A percentile compares a stretch with the other conserved stretches of the same genome.
phyloP scores from a whole-genome alignment of 2,329 filamentous ascomycete genomes.

The Scleromitrula shiraiana region DNA sequence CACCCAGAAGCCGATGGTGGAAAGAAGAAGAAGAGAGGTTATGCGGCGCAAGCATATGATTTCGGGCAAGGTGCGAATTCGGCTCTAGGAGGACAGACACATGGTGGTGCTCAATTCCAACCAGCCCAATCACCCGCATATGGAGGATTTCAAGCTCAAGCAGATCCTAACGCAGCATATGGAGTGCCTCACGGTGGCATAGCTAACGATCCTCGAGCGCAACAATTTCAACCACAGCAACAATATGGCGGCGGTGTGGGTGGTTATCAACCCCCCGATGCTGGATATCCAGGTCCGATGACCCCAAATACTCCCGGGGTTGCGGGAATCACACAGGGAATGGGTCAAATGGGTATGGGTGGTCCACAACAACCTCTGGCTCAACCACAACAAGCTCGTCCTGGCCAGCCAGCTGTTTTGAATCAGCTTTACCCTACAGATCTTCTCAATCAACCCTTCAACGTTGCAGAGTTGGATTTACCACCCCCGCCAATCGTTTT shows the following conservation, averaged over 20 bases:
- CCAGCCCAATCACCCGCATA: slow-evolving; percentile 32
- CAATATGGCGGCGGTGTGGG: slow-evolving; percentile 33
- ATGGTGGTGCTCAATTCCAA: slow-evolving; percentile 41
- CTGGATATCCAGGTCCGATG: slow-evolving; percentile 53
- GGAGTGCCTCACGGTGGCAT: slow-evolving; percentile 25
- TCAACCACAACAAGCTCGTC: slow-evolving; percentile 42
- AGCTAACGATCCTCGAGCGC: slow-evolving; percentile 31
- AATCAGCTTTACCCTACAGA: slow-evolving; percentile 93
- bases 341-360: slow-evolving; percentile 68
- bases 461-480: slow-evolving; percentile 83
- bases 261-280: slow-evolving; percentile 56
- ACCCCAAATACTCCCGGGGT: slow-evolving; percentile 37
- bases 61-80: slow-evolving; percentile 85
- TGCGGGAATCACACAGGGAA: slow-evolving; percentile 70
- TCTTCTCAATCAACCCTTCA: slow-evolving; percentile 85
- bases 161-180: slow-evolving; percentile 25
- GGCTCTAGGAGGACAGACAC: slow-evolving; percentile 56
- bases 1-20: slow-evolving; percentile 37
- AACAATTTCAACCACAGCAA: slow-evolving; percentile 24
- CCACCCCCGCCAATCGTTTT: slow-evolving; percentile 86
- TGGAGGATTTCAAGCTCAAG: slow-evolving; percentile 28
- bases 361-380: slow-evolving; percentile 29
- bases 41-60: slow-evolving; percentile 91
- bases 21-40: slow-evolving; percentile 87
- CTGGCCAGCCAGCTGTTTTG: slow-evolving; percentile 46